Conservation (phyloP, 2,329 filamentous ascomycete species). For the Epicoccum nigrum region DNA sequence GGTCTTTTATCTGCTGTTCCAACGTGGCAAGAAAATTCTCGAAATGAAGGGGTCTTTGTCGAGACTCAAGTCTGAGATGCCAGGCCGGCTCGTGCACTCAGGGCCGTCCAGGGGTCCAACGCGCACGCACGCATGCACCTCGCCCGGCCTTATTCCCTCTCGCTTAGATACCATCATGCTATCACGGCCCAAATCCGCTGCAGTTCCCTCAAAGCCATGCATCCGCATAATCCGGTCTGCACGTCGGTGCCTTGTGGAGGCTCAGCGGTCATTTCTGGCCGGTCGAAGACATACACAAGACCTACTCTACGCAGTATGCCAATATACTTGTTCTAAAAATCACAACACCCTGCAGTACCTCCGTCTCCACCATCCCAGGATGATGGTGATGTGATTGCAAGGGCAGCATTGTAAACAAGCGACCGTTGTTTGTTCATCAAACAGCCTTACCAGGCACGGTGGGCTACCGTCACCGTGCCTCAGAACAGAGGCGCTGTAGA, state of each 20-base stretch:
- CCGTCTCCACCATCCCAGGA: background rate
- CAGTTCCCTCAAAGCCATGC: background rate
- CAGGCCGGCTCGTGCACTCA: constrained; percentile 1
- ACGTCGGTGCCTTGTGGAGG: background rate
- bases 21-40: constrained; percentile 4
- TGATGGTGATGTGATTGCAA: constrained; percentile 5
- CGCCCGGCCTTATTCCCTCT: constrained; percentile 5
- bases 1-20: constrained; percentile 6
- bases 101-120: constrained; percentile 10
- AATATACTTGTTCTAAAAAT: background rate
- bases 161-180: constrained; percentile 3
- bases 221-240: constrained; percentile 8
- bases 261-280: constrained; percentile 5
- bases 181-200: constrained; percentile 2
- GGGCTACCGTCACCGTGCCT: constrained; percentile 4
- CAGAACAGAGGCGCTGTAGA: constrained; percentile 4
- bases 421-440: constrained; percentile 14
- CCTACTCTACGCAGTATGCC: too few relatives aligned
- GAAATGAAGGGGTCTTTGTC: constrained; percentile 16
- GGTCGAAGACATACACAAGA: background rate
- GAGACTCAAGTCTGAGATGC: constrained; percentile 6
- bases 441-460: constrained; percentile 10
- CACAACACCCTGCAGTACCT: background rate
- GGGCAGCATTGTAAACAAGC: constrained; percentile 12
- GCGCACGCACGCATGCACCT: constrained; percentile 9